Evolutionary conservation across 2,329 filamentous ascomycete species (phyloP).

Genomic region (Metarhizium sp.): DNA sequence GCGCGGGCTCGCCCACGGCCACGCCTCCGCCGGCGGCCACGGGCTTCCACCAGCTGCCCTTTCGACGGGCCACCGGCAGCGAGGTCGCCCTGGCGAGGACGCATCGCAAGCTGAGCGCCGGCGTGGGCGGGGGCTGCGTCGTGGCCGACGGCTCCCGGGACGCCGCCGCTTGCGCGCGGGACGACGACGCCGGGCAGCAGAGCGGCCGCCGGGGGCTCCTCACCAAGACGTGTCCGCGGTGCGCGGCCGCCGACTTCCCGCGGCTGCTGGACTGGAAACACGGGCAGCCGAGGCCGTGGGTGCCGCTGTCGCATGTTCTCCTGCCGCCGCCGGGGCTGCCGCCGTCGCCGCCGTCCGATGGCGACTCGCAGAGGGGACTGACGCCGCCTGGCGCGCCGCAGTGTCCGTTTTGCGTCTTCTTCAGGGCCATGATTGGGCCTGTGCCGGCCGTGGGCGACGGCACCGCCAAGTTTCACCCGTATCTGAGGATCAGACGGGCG

Average conservation of each 20-base stretch:
- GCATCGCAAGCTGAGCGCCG: slow-evolving; percentile 1
- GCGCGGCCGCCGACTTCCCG: slow-evolving; percentile 26
- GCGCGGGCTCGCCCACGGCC: slow-evolving; percentile 1
- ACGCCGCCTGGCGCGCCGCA: background rate
- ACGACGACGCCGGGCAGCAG: background rate
- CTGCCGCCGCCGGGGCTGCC: slow-evolving; percentile 1
- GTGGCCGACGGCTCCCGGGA: slow-evolving; percentile 15
- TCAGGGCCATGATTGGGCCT: slow-evolving; percentile 23
- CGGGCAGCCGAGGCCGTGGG: slow-evolving; percentile 26
- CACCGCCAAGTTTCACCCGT: slow-evolving; percentile 24
- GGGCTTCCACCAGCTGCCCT: slow-evolving; percentile 26
- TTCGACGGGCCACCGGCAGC: slow-evolving; percentile 11
- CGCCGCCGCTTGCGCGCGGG: background rate
- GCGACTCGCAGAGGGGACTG: background rate
- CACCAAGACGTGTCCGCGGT: slow-evolving; percentile 20
- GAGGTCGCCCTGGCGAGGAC: background rate
- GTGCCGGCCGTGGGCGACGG: slow-evolving; percentile 11
- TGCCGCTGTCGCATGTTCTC: slow-evolving; percentile 22
- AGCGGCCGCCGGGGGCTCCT: background rate
- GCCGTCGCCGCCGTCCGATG: slow-evolving; percentile 15
- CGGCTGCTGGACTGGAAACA: slow-evolving; percentile 25
- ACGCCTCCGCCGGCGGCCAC: slow-evolving; percentile 13
- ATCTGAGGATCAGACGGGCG: slow-evolving; percentile 27
- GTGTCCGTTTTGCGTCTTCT: slow-evolving; percentile 30
- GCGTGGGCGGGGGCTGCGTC: slow-evolving; percentile 11